Evolutionary conservation across 2,329 filamentous ascomycete species (phyloP).

Genomic region (Sporothrix inflata): DNA sequence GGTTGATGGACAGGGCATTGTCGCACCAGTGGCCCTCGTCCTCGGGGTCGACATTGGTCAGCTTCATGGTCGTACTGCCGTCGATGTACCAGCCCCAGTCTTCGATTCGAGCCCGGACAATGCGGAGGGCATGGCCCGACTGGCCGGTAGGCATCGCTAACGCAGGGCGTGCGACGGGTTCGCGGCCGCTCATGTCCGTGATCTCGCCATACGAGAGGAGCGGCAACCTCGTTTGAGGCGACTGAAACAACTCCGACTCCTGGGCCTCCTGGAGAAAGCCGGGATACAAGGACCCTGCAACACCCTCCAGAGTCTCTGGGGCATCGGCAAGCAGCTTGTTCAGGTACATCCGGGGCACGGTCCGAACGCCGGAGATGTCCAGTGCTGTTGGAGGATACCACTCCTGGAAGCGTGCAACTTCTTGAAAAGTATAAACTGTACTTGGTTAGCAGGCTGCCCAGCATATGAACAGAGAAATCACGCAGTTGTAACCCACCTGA

Average conservation of each 20-base stretch:
- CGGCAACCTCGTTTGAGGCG: constrained; percentile 31
- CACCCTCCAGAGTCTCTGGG: constrained; percentile 54
- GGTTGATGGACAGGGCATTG: constrained; percentile 53
- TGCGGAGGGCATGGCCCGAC: constrained; percentile 59
- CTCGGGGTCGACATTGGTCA: constrained; percentile 48
- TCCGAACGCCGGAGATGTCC: background rate
- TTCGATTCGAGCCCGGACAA: constrained; percentile 56
- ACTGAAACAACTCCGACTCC: constrained; percentile 32
- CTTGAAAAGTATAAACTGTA: constrained; percentile 35
- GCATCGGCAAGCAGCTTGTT: constrained; percentile 56
- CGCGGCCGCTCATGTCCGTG: constrained; percentile 43
- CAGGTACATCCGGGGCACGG: constrained; percentile 41
- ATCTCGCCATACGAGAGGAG: constrained; percentile 63
- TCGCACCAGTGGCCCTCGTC: constrained; percentile 59
- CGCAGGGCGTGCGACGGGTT: constrained; percentile 40
- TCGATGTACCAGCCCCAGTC: constrained; percentile 58
- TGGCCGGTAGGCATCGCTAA: constrained; percentile 59
- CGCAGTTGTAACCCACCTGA: no score
- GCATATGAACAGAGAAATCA: background rate
- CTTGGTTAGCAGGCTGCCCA: background rate
- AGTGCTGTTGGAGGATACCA: constrained; percentile 38
- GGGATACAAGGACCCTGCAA: constrained; percentile 38
- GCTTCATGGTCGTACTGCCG: constrained; percentile 50
- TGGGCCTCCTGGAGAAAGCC: constrained; percentile 45
- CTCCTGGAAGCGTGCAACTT: constrained; percentile 37